phyloP scores from a whole-genome alignment of 2,329 filamentous ascomycete genomes.

The Stemphylium vesicarium region DNA sequence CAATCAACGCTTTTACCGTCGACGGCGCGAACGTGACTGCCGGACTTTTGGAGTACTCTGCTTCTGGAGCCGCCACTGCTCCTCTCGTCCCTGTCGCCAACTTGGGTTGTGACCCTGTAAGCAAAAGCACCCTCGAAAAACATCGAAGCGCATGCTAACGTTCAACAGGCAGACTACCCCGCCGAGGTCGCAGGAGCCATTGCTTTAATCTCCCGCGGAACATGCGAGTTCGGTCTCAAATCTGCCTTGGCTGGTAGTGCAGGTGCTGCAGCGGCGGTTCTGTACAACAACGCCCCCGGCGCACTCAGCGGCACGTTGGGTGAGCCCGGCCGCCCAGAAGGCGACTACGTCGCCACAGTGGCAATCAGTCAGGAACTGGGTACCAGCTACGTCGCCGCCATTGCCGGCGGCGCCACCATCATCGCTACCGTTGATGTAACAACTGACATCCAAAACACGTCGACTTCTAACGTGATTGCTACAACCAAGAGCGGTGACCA shows the following conservation, averaged over 20 bases:
- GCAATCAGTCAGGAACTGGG: conserved; percentile 68
- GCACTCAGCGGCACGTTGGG: conserved; percentile 69
- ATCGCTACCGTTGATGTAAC: conserved; percentile 52
- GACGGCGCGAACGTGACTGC: not conserved
- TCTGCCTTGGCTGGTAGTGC: conserved; percentile 70
- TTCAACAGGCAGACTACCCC: conserved; percentile 62
- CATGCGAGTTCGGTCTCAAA: conserved; percentile 75
- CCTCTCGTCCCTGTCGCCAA: not conserved
- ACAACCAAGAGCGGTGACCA: conserved; percentile 46
- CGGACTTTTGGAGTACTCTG: not conserved
- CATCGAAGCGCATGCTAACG: conserved; percentile 2
- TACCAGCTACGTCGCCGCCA: conserved; percentile 59
- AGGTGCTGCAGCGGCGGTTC: conserved; percentile 72
- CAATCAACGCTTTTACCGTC: not conserved
- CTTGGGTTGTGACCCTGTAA: not conserved
- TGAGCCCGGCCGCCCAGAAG: conserved; percentile 59
- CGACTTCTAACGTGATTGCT: conserved; percentile 53
- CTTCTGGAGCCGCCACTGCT: not conserved
- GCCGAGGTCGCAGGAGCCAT: conserved; percentile 65
- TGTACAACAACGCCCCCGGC: conserved; percentile 75
- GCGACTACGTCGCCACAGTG: conserved; percentile 69
- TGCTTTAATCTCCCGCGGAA: conserved; percentile 73
- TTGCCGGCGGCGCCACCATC: conserved; percentile 55
- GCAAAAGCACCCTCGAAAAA: not conserved
- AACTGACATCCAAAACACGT: conserved; percentile 54